A percentile compares a stretch with the other conserved stretches of the same genome.
Evolutionary conservation across 345 rosid genomes (phyloP).

Genomic region (Eucalyptus polybractea): DNA sequence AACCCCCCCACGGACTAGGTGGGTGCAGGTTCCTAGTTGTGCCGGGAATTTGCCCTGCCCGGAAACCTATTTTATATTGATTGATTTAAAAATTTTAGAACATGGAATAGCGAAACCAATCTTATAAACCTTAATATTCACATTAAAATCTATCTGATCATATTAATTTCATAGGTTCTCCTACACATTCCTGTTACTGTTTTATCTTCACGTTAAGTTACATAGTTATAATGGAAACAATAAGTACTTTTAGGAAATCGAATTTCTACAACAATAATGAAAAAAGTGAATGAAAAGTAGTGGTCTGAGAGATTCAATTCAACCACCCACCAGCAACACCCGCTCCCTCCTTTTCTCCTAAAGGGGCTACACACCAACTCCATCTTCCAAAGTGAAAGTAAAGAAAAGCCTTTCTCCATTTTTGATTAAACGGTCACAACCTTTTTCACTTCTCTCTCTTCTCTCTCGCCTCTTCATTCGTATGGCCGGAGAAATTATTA

Average conservation of each 20-base stretch:
- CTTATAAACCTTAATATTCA: background rate
- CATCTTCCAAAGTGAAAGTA: constrained; percentile 20
- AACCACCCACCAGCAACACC: constrained; percentile 13
- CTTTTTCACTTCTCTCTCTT: background rate
- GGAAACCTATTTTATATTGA: background rate
- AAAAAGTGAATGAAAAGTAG: background rate
- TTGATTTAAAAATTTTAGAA: background rate
- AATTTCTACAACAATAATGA: background rate
- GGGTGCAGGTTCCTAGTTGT: background rate
- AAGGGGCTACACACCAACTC: constrained; percentile 26
- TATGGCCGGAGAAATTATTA: background rate
- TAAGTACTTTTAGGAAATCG: background rate
- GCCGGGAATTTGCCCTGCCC: background rate
- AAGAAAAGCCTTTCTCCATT: background rate
- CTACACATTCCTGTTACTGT: fast-evolving
- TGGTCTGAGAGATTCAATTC: constrained; percentile 8
- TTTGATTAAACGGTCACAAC: background rate
- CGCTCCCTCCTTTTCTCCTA: constrained; percentile 22
- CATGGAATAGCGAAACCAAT: background rate
- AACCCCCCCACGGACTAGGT: background rate
- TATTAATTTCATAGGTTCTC: background rate
- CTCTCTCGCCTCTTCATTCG: background rate
- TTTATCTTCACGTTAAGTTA: background rate
- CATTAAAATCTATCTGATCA: fast-evolving
- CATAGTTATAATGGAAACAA: background rate